Evolutionary conservation across 2,329 filamentous ascomycete species (phyloP).

Genomic region (Trichoderma semiorbis): DNA sequence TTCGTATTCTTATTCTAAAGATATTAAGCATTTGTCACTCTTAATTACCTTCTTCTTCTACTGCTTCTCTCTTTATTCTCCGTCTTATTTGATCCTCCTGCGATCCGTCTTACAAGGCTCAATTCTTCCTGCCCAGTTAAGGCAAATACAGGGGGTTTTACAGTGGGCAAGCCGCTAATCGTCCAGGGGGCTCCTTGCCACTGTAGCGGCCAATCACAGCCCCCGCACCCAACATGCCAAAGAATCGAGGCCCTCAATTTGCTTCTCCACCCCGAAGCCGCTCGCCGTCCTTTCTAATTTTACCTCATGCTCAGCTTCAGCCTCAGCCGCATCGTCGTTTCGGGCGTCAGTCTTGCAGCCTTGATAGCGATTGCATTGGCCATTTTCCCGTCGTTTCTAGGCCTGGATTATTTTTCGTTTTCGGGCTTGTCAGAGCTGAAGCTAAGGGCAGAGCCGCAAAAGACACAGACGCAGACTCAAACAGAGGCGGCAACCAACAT

Average conservation of each 20-base stretch:
- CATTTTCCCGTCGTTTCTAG: background rate
- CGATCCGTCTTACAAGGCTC: background rate
- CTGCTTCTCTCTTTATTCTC: background rate
- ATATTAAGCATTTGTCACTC: background rate
- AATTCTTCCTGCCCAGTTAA: background rate
- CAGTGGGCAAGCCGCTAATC: background rate
- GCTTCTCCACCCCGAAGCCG: slow-evolving; percentile 5
- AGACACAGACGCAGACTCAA: background rate
- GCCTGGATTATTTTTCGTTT: background rate
- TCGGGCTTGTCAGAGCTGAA: background rate
- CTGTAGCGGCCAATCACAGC: slow-evolving; percentile 1
- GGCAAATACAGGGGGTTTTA: background rate
- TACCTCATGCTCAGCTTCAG: slow-evolving; percentile 13
- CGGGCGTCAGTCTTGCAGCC: background rate
- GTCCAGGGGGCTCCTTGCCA: background rate
- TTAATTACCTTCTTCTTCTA: background rate
- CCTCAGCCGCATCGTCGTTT: background rate
- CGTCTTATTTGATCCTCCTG: background rate
- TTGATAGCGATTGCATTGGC: slow-evolving; percentile 1
- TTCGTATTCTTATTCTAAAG: background rate
- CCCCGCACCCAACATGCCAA: background rate
- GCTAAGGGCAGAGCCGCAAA: background rate
- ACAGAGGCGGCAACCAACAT: background rate
- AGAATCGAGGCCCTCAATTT: background rate
- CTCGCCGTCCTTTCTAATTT: slow-evolving; percentile 13